Conservation (phyloP, 2,329 filamentous ascomycete genomes). For the Cladosporium colombiae region DNA sequence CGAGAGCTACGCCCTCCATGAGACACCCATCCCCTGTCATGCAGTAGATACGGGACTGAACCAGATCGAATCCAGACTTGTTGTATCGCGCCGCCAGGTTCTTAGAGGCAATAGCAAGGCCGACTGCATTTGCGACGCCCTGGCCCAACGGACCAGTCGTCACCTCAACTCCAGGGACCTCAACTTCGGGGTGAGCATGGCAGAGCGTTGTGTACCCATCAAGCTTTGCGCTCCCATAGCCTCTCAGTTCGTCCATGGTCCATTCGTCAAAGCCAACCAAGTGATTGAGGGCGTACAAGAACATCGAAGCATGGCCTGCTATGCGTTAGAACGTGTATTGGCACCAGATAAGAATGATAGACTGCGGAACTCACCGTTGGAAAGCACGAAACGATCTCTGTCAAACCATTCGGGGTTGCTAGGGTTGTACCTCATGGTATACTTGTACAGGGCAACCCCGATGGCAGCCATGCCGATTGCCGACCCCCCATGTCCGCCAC, state of each 20-base stretch:
- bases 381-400: constrained; percentile 63
- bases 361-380: constrained; percentile 51
- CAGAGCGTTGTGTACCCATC: constrained; percentile 50
- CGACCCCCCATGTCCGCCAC: too few relatives aligned
- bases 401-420: constrained; percentile 59
- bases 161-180: constrained; percentile 59
- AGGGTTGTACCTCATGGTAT: constrained; percentile 62
- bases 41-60: constrained; percentile 57
- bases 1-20: constrained; percentile 60
- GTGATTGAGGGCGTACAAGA: constrained; percentile 56
- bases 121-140: constrained; percentile 61
- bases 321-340: not conserved
- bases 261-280: too few relatives aligned
- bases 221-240: constrained; percentile 55
- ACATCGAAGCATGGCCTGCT: constrained; percentile 55
- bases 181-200: constrained; percentile 55
- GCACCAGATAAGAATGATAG: not conserved
- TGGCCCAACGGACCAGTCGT: constrained; percentile 62
- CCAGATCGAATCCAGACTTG: constrained; percentile 48
- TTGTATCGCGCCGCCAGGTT: constrained; percentile 58
- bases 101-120: constrained; percentile 60
- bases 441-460: constrained; percentile 62
- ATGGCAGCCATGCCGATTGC: constrained; percentile 66
- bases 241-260: too few relatives aligned
- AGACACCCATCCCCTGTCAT: constrained; percentile 62